Evolutionary conservation across 306 rosid genomes (phyloP), one percentile per base, ranked within the genome.

Genomic region (Inga oerstediana): DNA sequence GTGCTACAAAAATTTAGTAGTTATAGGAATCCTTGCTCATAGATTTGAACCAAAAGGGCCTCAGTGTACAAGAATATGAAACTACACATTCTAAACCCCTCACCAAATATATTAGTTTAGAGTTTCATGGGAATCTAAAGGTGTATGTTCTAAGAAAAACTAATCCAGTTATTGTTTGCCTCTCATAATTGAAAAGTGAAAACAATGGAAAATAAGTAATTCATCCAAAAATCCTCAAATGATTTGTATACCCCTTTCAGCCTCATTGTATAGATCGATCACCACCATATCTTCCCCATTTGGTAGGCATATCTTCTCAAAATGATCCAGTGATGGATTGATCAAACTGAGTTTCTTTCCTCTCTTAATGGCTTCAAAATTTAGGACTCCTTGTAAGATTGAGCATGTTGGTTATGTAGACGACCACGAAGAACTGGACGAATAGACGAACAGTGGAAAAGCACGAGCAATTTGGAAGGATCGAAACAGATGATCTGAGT

Each of bases 241-340:
- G 98, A 93, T 59, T 79, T 86, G 76, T 94, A 49, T 0, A 95
- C 97, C 0, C 98, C 98, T 10, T 97, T 89, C 88, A 95, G 44
- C 79, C 97, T 79, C 4, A 95, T 95, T 5, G 98, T 93, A 14
- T 95, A 93, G 77, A 95, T 79, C 32, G 77, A 95, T 79, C 32
- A 93, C 98, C 52, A 88, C 90, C 12, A 89, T 85, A 86, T 89
- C 85, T 54, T 95, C 98, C 3, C 98, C 97, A 5, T 85, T 90
- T 0, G 95, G 93, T 0, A 97, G 97, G 65, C 97, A 90, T 15
- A 84, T 65, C 76, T 46, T 58, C 84, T 90, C 85, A 85, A 87
- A 94, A 32, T 78, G 84, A 37, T 89, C 90, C 19, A 85, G 58
- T 2, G 56, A 45, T 3, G 16, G 30, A 10, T 84, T 69, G 2